Percentiles rank a stretch among this genome's conserved stretches.
Conservation (phyloP, 805 yeast species). For the Saccharomycopsis oosterbeekiorum region DNA sequence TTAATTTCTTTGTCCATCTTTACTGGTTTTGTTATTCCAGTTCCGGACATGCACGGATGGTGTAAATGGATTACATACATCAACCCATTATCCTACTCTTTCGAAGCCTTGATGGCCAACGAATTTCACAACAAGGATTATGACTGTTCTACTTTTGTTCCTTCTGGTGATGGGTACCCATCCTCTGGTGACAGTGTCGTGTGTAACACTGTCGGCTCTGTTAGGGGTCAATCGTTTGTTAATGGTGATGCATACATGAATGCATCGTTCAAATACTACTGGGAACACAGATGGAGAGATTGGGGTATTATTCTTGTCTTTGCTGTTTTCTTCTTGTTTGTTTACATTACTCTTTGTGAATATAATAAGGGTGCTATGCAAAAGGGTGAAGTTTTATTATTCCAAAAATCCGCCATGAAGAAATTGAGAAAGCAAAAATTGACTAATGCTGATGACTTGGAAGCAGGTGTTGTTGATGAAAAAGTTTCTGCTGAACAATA, state of each 20-base stretch:
- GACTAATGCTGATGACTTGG: constrained; percentile 15
- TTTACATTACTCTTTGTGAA: constrained; percentile 43
- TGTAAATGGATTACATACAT: constrained; percentile 40
- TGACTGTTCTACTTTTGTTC: constrained; percentile 32
- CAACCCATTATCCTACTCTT: constrained; percentile 36
- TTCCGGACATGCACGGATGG: constrained; percentile 38
- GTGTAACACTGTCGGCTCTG: constrained; percentile 51
- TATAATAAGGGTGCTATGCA: constrained; percentile 42
- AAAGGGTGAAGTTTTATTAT: constrained; percentile 53
- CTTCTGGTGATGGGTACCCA: constrained; percentile 34
- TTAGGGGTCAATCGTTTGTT: constrained; percentile 40
- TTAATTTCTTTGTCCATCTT: constrained; percentile 32
- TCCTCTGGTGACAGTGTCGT: constrained; percentile 21
- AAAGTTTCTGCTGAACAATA: constrained; percentile 22
- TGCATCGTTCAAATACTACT: no score
- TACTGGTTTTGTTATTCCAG: constrained; percentile 41
- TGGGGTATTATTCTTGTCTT: constrained; percentile 51
- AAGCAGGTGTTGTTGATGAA: constrained; percentile 19
- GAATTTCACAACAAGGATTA: constrained; percentile 35
- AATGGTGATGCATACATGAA: constrained; percentile 42
- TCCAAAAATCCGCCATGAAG: constrained; percentile 34
- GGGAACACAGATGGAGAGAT: constrained; percentile 56
- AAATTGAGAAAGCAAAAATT: constrained; percentile 28
- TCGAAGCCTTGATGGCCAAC: constrained; percentile 36
- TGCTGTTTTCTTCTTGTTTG: constrained; percentile 38